Evolutionary conservation across 2,329 filamentous ascomycete species (phyloP).

Genomic region (Ilyonectria destructans): DNA sequence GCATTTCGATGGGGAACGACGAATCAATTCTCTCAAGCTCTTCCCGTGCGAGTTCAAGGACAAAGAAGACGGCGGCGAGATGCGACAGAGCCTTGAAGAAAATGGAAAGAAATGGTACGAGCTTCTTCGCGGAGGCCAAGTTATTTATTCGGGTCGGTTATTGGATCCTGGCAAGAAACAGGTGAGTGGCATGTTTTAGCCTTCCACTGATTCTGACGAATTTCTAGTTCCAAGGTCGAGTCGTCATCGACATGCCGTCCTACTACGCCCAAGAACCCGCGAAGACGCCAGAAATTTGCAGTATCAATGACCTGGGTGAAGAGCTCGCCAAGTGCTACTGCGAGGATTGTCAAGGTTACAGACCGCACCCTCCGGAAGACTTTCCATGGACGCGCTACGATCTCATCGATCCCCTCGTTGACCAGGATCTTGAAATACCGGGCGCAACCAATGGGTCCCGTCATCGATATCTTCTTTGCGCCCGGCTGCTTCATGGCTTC

Average conservation of each 20-base stretch:
- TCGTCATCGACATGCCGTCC: neutral
- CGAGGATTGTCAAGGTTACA: neutral
- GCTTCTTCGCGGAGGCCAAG: slow-evolving; percentile 2
- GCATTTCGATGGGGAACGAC: slow-evolving; percentile 8
- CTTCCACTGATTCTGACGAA: neutral
- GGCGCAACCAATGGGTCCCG: neutral
- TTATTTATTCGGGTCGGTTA: neutral
- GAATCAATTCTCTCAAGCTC: neutral
- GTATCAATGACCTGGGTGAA: neutral
- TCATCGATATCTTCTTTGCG: slow-evolving; percentile 4
- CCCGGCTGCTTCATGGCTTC: neutral
- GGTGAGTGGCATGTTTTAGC: neutral
- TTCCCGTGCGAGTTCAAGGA: neutral
- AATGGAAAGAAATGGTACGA: slow-evolving; percentile 5
- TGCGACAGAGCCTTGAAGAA: neutral
- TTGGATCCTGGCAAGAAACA: neutral
- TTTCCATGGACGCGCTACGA: slow-evolving; percentile 3
- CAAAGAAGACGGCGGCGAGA: neutral
- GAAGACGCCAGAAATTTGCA: neutral
- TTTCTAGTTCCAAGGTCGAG: neutral
- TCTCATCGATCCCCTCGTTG: neutral
- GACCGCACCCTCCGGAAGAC: neutral
- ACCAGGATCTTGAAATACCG: slow-evolving; percentile 1
- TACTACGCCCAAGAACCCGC: neutral
- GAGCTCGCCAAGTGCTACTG: neutral